Base-by-base conservation (phyloP, 192 early-diverging fungal species). In the Dissophora globulifera region DNA sequence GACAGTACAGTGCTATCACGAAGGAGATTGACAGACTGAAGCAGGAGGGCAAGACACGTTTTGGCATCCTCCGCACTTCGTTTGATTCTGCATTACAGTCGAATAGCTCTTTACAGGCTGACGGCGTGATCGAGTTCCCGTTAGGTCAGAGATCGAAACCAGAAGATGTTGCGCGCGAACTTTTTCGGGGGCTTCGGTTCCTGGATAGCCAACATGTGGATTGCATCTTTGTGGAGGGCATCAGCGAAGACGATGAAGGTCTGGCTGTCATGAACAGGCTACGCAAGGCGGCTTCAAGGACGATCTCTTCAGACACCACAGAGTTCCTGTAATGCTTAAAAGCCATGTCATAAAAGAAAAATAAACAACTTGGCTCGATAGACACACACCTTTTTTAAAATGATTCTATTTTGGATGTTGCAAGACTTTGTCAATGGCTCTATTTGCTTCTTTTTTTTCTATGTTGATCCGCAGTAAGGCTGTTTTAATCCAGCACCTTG, bases 221-320 rank as follows among this genome's bases (percentile, higher is more conserved):
- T 41, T 80, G 85, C 9, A 95, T 98, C 57, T 83, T 97, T 59
- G 93, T 99, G 0, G 91, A 99, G 67, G 97, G 95, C n/a, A 86
- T 98, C 4, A 79, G 75, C 1, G 97, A 99, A 50, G 84, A 83
- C 10, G 59, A 88, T n/a, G 95, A 95, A 68, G 96, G 96, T 1
- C 74, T 98, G 79, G 97, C 97, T 0, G 90, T 99, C 9, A 99
- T 99, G 97, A 99, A 99, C 82, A 61, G 97, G 12, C 48, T 98
- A 40, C 79, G 89, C 48, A 99, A 99, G 66, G 96, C 97, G 0
- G 94, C 97, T 0, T 85, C 90, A 1, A 79, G 67, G 45, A 86
- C 85, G 35, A 72, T 89, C 29, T 62, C 52, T 25, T 42, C 26
- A 48, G 49, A 58, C 11, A 1, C 47, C 1, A 50, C n/a, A 31